Base-by-base conservation (phyloP, 2,329 filamentous ascomycete genomes). In the Nigrospora osmanthi region DNA sequence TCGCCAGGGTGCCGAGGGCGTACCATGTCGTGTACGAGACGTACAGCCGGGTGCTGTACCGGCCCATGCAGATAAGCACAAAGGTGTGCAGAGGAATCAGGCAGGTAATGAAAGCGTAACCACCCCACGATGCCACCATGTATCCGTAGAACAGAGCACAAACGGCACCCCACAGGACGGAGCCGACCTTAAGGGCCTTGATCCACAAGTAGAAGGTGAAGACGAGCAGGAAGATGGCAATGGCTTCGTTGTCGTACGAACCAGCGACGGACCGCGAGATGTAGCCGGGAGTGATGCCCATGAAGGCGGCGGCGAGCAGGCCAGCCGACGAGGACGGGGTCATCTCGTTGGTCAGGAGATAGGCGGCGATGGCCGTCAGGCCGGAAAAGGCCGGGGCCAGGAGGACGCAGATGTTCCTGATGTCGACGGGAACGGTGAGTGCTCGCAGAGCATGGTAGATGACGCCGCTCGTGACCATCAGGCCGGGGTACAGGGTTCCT, bases 161-260 rank as follows among this genome's bases (percentile, higher is more conserved):
- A 51, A 96, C 75, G 34, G 88, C 90, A 56, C 89, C 91, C 91
- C 91, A 98, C 68, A 96, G 87, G 65, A 95, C 89, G 42, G 93
- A 97, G 23, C 93, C 93, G 47, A 89, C 80, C 75, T 98, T 98
- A 55, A 98, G 78, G 16, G 93, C 89, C 78, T 97, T 97, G 71
- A 98, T 95, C 93, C 93, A 98, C 43, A 98, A 80, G 70, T 83
- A 98, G 70, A 98, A 98, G 63, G 93, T 98, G 67, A 95, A 96
- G 53, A 98, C 93, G 31, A 98, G 80, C 56, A 98, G 75, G 76
- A 98, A 98, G 64, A 98, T 98, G 60, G 93, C 90, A 72, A 98
- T 98, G 54, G 93, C 93, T 72, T 98, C 93, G 73, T 98, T 97
- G 68, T 98, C 93, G 72, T 98, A 98, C 67, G 90, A 96, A 62